These are phyloP conservation scores for Baorangia bicolor DNA, from an alignment of 768 basidiomycete species.

Conservation along the genomic window DNA sequence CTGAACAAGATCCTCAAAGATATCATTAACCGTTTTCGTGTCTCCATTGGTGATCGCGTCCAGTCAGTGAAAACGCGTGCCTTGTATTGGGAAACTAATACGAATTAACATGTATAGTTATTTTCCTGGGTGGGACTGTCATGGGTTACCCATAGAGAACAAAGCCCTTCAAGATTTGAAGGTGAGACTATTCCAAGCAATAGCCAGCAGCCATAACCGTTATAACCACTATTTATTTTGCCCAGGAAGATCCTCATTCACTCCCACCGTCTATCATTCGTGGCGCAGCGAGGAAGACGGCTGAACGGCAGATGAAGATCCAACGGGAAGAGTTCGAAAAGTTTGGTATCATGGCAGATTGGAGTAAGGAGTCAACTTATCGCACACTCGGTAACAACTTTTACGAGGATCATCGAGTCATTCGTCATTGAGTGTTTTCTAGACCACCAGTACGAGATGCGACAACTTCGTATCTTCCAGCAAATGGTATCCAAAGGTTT, in stretches of 20 bases:
- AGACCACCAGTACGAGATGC: conserved; percentile 88
- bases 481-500: conserved; percentile 84
- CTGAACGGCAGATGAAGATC: conserved; percentile 65
- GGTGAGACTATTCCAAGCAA: conserved; percentile 38
- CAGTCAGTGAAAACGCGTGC: conserved; percentile 54
- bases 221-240: not conserved
- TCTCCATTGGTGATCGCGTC: conserved; percentile 73
- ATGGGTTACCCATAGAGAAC: conserved; percentile 95
- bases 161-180: conserved; percentile 80
- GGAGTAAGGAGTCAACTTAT: conserved; percentile 71
- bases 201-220: not conserved
- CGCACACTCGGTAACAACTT: conserved; percentile 69
- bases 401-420: not conserved
- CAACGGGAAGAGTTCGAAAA: conserved; percentile 80
- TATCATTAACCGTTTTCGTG: conserved; percentile 86
- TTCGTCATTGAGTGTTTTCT: not conserved
- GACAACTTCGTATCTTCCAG: conserved; percentile 82
- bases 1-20: conserved; percentile 97
- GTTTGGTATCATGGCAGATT: conserved; percentile 92
- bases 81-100: not conserved
- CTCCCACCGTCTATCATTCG: conserved; percentile 66
- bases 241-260: conserved; percentile 53
- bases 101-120: conserved; percentile 53
- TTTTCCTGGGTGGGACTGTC: conserved; percentile 96
- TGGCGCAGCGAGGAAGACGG: conserved; percentile 66